Percentiles rank a stretch among this genome's conserved stretches.
Conservation (phyloP, 768 basidiomycete genomes). For the Rhodosporidiobolus odoratus region DNA sequence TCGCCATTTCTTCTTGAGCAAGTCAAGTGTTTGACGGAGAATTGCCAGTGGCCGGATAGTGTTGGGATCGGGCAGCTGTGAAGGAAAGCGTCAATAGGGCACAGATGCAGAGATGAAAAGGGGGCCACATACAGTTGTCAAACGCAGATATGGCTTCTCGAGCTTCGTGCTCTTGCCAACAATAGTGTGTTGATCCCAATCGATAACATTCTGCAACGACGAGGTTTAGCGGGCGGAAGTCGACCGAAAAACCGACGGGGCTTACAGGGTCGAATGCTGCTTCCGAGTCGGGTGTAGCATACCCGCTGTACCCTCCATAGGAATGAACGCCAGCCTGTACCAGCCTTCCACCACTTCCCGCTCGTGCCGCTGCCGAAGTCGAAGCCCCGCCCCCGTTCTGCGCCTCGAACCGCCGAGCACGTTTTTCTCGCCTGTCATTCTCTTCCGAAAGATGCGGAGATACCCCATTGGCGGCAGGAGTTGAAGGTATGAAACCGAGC, state of each 20-base stretch:
- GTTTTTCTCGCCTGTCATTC: conserved; percentile 48
- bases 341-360: conserved; percentile 49
- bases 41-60: conserved; percentile 83
- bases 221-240: neutral
- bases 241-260: neutral
- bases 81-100: conserved; percentile 1
- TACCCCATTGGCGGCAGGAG: conserved; percentile 32
- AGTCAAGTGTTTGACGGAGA: conserved; percentile 73
- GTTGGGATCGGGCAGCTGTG: conserved; percentile 89
- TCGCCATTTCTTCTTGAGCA: conserved; percentile 83
- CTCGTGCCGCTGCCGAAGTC: conserved; percentile 3
- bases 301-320: conserved; percentile 12
- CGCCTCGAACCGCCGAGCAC: conserved; percentile 79
- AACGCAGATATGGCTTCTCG: conserved; percentile 91
- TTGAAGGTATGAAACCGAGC: neutral
- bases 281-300: conserved; percentile 23
- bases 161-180: conserved; percentile 82
- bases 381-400: conserved; percentile 34
- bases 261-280: conserved; percentile 35
- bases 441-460: conserved; percentile 42
- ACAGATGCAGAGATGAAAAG: neutral
- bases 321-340: conserved; percentile 44
- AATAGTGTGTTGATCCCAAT: conserved; percentile 94
- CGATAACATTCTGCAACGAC: conserved; percentile 71
- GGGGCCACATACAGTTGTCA: conserved; percentile 66